Evolutionary conservation across 306 rosid genomes (phyloP).

Genomic region (Vigna unguiculata): DNA sequence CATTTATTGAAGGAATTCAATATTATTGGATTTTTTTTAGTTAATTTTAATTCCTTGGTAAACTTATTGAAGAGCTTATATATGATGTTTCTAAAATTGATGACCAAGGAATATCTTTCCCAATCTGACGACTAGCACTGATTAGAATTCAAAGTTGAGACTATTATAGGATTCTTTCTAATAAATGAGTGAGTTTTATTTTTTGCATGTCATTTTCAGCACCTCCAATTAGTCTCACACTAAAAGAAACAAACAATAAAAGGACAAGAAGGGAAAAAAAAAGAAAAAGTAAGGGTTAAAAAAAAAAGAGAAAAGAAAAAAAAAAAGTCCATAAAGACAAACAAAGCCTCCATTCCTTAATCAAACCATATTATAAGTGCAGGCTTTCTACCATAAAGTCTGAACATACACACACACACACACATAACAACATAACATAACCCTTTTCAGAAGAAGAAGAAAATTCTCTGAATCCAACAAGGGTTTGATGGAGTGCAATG

Average conservation of each 20-base stretch:
- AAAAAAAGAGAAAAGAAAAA: neutral
- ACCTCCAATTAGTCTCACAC: conserved; percentile 61
- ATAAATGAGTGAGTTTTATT: conserved; percentile 35
- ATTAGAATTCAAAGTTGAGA: conserved; percentile 31
- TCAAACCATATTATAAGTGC: conserved; percentile 52
- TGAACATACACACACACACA: conserved; percentile 45
- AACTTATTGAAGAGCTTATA: neutral
- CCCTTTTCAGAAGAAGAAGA: conserved; percentile 60
- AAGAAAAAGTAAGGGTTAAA: conserved; percentile 43
- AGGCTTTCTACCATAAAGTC: conserved; percentile 56
- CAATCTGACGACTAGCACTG: conserved; percentile 10
- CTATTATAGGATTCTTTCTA: conserved; percentile 73
- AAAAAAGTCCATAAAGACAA: conserved; percentile 56
- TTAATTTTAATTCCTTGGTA: neutral
- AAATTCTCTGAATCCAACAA: conserved; percentile 46
- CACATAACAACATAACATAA: conserved; percentile 21
- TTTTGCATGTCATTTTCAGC: conserved; percentile 67
- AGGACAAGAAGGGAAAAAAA: conserved; percentile 46
- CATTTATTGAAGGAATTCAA: neutral
- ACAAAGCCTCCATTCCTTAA: conserved; percentile 59
- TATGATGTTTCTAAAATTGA: conserved; percentile 9
- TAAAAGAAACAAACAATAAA: conserved; percentile 61
- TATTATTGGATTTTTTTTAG: neutral
- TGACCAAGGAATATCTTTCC: conserved; percentile 5
- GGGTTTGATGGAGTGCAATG: conserved; percentile 68